Conservation (phyloP, 306 rosid species). For the Dryas alaskensis region DNA sequence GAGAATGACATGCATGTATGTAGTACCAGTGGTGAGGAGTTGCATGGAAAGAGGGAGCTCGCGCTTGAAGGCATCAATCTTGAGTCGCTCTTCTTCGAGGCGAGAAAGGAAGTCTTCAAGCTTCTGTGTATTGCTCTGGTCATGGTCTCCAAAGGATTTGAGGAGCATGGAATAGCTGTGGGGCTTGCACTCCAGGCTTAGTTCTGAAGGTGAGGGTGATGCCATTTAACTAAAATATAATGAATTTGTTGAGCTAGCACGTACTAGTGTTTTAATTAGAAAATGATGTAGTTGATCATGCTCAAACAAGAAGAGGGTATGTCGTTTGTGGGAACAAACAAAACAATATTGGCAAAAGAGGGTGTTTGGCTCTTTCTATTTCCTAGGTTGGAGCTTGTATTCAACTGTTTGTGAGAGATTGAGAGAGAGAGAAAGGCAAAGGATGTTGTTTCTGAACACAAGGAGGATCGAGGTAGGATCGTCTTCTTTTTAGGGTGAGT, state of each 20-base stretch:
- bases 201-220: constrained; percentile 78
- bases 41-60: constrained; percentile 99
- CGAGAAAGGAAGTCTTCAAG: constrained; percentile 82
- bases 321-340: constrained; percentile 52
- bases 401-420: too few relatives aligned
- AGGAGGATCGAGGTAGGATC: constrained; percentile 78
- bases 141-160: constrained; percentile 70
- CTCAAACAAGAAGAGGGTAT: constrained; percentile 44
- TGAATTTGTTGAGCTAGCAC: background rate
- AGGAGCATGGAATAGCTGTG: constrained; percentile 75
- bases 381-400: constrained; percentile 1
- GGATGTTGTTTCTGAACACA: constrained; percentile 62
- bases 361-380: constrained; percentile 70
- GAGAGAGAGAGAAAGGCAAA: constrained; percentile 35
- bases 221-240: constrained; percentile 42
- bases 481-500: constrained; percentile 81
- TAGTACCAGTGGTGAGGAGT: constrained; percentile 81
- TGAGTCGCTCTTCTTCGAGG: constrained; percentile 89
- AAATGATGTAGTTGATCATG: background rate
- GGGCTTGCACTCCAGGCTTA: constrained; percentile 80
- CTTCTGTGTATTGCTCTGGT: constrained; percentile 54
- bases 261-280: constrained; percentile 2
- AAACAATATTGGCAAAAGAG: constrained; percentile 47
- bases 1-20: too few relatives aligned
- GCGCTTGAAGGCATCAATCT: constrained; percentile 97